Conservation (phyloP, 2,329 filamentous ascomycete genomes). For the Epichloe typhina region DNA sequence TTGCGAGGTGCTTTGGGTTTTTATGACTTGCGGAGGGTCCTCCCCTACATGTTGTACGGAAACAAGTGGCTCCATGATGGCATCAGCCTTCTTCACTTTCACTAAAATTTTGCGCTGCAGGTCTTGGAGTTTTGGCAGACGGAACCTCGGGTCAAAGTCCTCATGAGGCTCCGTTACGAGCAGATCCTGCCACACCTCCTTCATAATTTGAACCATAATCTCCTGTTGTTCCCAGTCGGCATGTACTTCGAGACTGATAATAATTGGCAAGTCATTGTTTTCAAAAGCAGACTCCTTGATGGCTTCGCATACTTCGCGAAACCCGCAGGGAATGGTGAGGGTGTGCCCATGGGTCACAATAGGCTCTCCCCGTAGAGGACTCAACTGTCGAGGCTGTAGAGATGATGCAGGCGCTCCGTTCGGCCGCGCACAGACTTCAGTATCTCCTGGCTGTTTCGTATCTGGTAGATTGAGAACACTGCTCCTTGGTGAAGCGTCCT, state of each 20-base stretch:
- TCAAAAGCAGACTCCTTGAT: constrained; percentile 70
- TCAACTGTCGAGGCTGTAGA: constrained; percentile 6
- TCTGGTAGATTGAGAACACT: constrained; percentile 16
- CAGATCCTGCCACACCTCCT: constrained; percentile 66
- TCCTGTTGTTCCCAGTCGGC: constrained; percentile 72
- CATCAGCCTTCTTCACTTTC: constrained; percentile 56
- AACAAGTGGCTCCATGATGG: constrained; percentile 14
- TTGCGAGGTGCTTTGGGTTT: constrained; percentile 15
- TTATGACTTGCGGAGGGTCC: constrained; percentile 6
- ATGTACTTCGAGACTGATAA: constrained; percentile 88
- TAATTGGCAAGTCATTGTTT: constrained; percentile 64
- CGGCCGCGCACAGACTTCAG: constrained; percentile 17
- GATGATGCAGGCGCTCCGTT: not conserved
- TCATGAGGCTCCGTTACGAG: constrained; percentile 50
- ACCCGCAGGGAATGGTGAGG: constrained; percentile 71
- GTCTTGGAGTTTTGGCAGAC: constrained; percentile 56
- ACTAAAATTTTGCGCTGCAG: constrained; percentile 70
- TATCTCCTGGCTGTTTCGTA: constrained; percentile 22
- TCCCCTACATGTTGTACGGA: not conserved
- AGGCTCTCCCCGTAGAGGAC: constrained; percentile 46
- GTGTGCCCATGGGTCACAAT: constrained; percentile 76
- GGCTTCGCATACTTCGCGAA: constrained; percentile 72
- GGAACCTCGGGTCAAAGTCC: constrained; percentile 35
- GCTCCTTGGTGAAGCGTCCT: constrained; percentile 18
- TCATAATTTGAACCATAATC: constrained; percentile 89